phyloP scores from a whole-genome alignment of 2,329 filamentous ascomycete genomes.

The Ambrosiella cleistominuta region DNA sequence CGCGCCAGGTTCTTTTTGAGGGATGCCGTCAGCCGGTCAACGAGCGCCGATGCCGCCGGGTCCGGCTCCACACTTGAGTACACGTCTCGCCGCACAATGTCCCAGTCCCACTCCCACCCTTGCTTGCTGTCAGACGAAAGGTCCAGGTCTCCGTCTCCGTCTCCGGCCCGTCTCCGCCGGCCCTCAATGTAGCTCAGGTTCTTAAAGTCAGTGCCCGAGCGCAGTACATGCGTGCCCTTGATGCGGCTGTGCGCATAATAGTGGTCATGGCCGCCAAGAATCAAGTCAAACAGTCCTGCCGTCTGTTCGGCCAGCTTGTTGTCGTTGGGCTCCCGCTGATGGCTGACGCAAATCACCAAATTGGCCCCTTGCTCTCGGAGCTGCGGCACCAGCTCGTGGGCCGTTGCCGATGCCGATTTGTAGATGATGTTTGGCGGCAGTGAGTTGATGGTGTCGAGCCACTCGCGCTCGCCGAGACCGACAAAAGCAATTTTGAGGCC shows the following conservation, averaged over 20 bases:
- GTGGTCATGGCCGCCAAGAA: constrained; percentile 80
- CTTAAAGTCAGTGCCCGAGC: constrained; percentile 82
- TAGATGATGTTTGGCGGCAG: constrained; percentile 70
- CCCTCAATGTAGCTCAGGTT: constrained; percentile 78
- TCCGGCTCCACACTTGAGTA: constrained; percentile 40
- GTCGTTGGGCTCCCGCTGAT: constrained; percentile 79
- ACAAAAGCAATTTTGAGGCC: constrained; percentile 76
- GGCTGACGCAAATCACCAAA: constrained; percentile 65
- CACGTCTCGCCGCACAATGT: constrained; percentile 58
- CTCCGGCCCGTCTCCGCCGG: constrained; percentile 25
- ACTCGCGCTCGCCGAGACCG: constrained; percentile 72
- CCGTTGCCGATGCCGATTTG: constrained; percentile 58
- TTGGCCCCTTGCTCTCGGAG: constrained; percentile 64
- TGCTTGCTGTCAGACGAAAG: too few relatives aligned
- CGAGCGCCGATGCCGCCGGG: constrained; percentile 16
- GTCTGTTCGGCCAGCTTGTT: constrained; percentile 64
- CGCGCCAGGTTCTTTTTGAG: constrained; percentile 65
- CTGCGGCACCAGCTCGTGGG: constrained; percentile 54
- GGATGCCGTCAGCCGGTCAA: constrained; percentile 45
- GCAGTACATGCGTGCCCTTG: constrained; percentile 67
- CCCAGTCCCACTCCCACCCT: constrained; percentile 42
- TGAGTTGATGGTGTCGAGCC: constrained; percentile 76
- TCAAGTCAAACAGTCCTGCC: constrained; percentile 60
- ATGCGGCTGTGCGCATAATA: constrained; percentile 65
- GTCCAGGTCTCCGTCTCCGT: too few relatives aligned